Base-by-base conservation (phyloP, 192 early-diverging fungal species). In the Kappamyces sp. region DNA sequence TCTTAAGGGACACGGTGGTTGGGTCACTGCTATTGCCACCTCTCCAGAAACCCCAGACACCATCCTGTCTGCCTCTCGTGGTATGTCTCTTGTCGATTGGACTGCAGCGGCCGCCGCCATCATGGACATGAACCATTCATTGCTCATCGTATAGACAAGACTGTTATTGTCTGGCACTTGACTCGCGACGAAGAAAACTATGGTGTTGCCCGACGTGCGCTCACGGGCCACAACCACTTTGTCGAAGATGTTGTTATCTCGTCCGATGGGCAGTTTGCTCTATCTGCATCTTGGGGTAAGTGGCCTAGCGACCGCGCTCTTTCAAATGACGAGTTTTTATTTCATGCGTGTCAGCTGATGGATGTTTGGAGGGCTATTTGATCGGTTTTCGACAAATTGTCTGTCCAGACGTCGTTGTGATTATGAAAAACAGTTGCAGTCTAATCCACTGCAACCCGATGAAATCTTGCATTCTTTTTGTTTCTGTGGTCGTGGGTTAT, bases 211-310 rank as follows among this genome's bases (percentile, higher is more conserved):
- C 85, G 84, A 64, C 88, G 88, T 72, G 77, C 92, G 69, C 87
- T 99, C 62, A 76, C 81, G 60, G 96, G 96, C 74, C 96, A 99
- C 92, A 97, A 93, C 88, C 93, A 95, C 88, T 95, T 97, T 71
- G 93, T 99, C 62, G 82, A 93, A 76, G 96, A 99, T 78, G 86
- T 99, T 64, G 93, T 87, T 61, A 92, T 99, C 82, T 96, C 93
- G 64, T 95, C 91, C 53, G 96, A 99, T 74, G 96, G 96, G 73
- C 90, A 94, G 79, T 97, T 94, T 74, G 96, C 93, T 52, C 83
- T 97, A 70, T 94, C 94, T 52, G 94, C 93, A 63, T 97, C 94
- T 50, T 97, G 94, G 94, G 80, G 76, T 78, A 66, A 32, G 68
- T 76, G 12, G 2, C n/a, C 40, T 38, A 12, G 6, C 40, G 47